These are phyloP conservation scores for Stagonosporopsis cucurbitacearum DNA, from an alignment of 2,329 filamentous ascomycete genomes.

Conservation along the genomic window DNA sequence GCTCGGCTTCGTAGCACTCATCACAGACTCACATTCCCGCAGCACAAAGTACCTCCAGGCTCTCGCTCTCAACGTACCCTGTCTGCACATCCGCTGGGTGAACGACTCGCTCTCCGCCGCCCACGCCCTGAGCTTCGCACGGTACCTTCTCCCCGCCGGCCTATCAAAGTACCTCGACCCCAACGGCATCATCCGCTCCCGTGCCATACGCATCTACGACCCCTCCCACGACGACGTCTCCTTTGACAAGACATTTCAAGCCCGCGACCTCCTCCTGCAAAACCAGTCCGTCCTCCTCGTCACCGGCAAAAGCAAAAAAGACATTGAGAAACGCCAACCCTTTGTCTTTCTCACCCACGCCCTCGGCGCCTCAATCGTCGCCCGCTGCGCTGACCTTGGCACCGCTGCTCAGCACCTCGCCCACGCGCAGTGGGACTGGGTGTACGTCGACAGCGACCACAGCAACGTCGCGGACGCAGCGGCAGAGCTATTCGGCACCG, in stretches of 20 bases:
- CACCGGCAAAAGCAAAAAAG: slow-evolving; percentile 67
- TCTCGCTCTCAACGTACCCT: slow-evolving; percentile 85
- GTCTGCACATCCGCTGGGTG: slow-evolving; percentile 83
- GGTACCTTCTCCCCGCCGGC: slow-evolving; percentile 86
- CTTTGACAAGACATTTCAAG: slow-evolving; percentile 36
- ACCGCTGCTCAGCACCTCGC: slow-evolving; percentile 68
- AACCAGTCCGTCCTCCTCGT: slow-evolving; percentile 75
- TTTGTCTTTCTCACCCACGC: slow-evolving; percentile 83
- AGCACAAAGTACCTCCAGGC: slow-evolving; percentile 95
- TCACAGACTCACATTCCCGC: slow-evolving; percentile 84
- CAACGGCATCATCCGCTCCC: slow-evolving; percentile 74
- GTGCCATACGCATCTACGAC: slow-evolving; percentile 67
- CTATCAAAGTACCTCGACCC: slow-evolving; percentile 74
- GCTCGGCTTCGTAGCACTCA: slow-evolving; percentile 80
- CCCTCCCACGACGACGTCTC: slow-evolving; percentile 58
- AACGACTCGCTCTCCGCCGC: slow-evolving; percentile 70
- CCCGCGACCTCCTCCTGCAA: slow-evolving; percentile 67
- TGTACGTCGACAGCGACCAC: slow-evolving; percentile 78
- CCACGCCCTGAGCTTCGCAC: slow-evolving; percentile 73
- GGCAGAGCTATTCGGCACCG: slow-evolving; percentile 57
- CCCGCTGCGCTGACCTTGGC: slow-evolving; percentile 68
- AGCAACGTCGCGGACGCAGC: slow-evolving; percentile 62
- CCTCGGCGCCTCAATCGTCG: slow-evolving; percentile 72
- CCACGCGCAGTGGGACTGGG: slow-evolving; percentile 72
- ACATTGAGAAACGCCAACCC: slow-evolving; percentile 68